Percentiles rank a stretch among this genome's conserved stretches.
Evolutionary conservation across 225 moss, liverwort and hornwort species (phyloP).

Genomic region (Marchantia paleacea): DNA sequence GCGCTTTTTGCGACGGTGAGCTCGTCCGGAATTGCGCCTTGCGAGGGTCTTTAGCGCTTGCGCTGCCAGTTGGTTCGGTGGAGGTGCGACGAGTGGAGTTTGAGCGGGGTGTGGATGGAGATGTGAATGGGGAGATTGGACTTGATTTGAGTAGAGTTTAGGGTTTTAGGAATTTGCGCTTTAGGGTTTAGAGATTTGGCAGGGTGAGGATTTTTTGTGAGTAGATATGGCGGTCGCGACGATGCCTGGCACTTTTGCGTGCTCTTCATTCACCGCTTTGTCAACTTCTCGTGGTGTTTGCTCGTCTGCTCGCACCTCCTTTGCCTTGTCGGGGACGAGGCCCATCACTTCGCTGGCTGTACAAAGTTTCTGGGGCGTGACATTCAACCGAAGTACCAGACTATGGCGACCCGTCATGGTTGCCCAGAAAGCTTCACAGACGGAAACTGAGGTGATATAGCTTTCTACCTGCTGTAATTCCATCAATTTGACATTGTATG

Average conservation of each 20-base stretch:
- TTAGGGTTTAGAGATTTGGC: neutral
- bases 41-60: neutral
- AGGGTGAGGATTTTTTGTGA: neutral
- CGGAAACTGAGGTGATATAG: conserved; percentile 23
- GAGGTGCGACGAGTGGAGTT: neutral
- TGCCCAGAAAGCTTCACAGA: conserved; percentile 18
- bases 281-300: neutral
- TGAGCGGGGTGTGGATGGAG: neutral
- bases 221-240: conserved; percentile 12
- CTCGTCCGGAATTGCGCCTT: neutral
- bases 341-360: conserved; percentile 2
- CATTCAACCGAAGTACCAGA: neutral
- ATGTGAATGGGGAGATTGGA: conserved; percentile 8
- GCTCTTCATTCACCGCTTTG: neutral
- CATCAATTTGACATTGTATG: no score
- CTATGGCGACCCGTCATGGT: conserved; percentile 17
- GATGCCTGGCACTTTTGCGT: conserved; percentile 16
- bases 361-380: neutral
- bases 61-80: neutral
- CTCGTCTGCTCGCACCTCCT: neutral
- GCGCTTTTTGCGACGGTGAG: no score
- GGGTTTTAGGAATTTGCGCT: conserved; percentile 11
- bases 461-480: neutral
- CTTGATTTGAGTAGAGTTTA: neutral
- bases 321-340: neutral